A percentile compares a stretch with the other conserved stretches of the same genome.
phyloP scores from a whole-genome alignment of 2,329 filamentous ascomycete species.

The Colletotrichum truncatum region DNA sequence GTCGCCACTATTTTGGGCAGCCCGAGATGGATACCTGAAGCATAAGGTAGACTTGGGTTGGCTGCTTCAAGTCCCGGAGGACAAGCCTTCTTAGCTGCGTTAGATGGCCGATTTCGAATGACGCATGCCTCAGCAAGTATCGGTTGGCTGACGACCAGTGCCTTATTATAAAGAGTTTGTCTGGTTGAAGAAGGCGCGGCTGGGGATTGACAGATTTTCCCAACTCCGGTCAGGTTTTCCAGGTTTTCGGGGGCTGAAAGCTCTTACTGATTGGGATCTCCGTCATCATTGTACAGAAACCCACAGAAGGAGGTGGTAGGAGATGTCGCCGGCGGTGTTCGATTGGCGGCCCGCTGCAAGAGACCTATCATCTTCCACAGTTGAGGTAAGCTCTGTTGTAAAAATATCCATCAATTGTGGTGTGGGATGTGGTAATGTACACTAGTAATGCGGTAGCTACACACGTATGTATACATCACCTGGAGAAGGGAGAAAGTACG shows the following conservation, averaged over 20 bases:
- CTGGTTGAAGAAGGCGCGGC: not conserved
- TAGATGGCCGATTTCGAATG: not conserved
- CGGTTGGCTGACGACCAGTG: not conserved
- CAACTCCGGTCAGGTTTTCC: not conserved
- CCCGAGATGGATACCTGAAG: not conserved
- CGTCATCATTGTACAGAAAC: slow-evolving; percentile 19
- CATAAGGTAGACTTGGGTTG: not conserved
- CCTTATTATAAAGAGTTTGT: not conserved
- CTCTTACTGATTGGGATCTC: not conserved
- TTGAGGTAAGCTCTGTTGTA: not conserved
- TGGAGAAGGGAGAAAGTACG: no score
- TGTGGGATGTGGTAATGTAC: not conserved
- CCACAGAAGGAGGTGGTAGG: not conserved
- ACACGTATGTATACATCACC: no score
- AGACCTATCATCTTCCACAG: not conserved
- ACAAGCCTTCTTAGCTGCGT: not conserved
- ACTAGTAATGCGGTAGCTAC: no score
- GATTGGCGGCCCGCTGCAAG: slow-evolving; percentile 12
- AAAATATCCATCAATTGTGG: not conserved
- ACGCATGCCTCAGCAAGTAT: not conserved
- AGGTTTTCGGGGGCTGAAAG: not conserved
- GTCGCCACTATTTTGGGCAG: not conserved
- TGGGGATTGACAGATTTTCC: not conserved
- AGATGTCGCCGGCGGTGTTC: slow-evolving; percentile 14
- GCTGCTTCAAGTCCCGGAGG: not conserved